Percentiles rank a stretch among this genome's conserved stretches.
These are phyloP conservation scores for Helichrysum umbraculigerum DNA, from an alignment of 129 eudicot species.

Conservation along the genomic window DNA sequence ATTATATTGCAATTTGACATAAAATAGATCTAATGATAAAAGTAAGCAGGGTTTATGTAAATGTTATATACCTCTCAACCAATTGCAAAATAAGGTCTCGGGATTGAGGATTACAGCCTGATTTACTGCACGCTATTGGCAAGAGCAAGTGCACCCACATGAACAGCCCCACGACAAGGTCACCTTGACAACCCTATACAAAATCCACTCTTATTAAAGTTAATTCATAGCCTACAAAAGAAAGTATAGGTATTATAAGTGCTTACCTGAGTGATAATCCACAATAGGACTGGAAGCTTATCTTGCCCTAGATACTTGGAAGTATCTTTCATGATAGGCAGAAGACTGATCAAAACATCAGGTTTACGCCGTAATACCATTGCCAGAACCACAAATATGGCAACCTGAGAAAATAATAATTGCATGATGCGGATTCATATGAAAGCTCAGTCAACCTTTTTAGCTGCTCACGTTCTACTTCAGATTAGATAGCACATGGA, in stretches of 20 bases:
- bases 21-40: not conserved
- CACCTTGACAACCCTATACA: constrained; percentile 54
- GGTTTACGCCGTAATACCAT: constrained; percentile 51
- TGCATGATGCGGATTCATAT: not conserved
- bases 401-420: constrained; percentile 40
- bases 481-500: not conserved
- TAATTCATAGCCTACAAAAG: constrained; percentile 5
- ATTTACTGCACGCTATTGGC: constrained; percentile 48
- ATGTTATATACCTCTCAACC: constrained; percentile 48
- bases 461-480: not conserved
- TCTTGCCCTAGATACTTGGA: constrained; percentile 55
- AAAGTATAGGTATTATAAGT: not conserved
- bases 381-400: constrained; percentile 59
- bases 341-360: constrained; percentile 45
- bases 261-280: constrained; percentile 52
- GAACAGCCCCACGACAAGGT: constrained; percentile 53
- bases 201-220: not conserved
- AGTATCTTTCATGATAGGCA: constrained; percentile 45
- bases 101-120: constrained; percentile 51
- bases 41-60: not conserved
- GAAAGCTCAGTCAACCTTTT: not conserved
- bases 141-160: constrained; percentile 57
- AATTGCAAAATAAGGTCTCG: constrained; percentile 59
- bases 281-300: constrained; percentile 48
- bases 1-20: not conserved